A percentile compares a stretch with the other conserved stretches of the same genome.
These are phyloP conservation scores for Artomyces pyxidatus DNA, from an alignment of 768 basidiomycete genomes.

Conservation along the genomic window DNA sequence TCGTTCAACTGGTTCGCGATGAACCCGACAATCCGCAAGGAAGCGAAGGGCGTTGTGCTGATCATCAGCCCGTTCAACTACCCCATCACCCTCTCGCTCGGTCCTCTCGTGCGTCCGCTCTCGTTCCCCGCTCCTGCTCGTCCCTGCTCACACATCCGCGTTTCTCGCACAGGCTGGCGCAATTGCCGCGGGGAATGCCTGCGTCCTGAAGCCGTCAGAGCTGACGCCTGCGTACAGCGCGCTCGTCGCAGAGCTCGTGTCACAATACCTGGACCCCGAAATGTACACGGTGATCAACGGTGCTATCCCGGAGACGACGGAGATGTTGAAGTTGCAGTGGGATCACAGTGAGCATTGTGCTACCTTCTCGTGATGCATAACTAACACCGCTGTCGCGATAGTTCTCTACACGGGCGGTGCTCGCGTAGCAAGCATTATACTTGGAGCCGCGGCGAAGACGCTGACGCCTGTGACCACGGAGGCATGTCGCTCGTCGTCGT, in stretches of 20 bases:
- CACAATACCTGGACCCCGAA: constrained; percentile 24
- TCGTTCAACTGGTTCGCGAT: constrained; percentile 47
- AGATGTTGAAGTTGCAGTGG: constrained; percentile 53
- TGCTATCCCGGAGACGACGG: constrained; percentile 20
- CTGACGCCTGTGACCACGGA: constrained; percentile 59
- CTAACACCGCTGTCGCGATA: constrained; percentile 19
- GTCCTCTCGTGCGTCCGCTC: neutral
- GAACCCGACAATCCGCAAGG: constrained; percentile 59
- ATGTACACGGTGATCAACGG: constrained; percentile 23
- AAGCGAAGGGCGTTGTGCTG: constrained; percentile 60
- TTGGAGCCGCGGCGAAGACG: constrained; percentile 65
- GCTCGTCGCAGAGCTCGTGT: constrained; percentile 15
- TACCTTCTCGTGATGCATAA: neutral
- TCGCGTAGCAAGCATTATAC: constrained; percentile 56
- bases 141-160: neutral
- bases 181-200: constrained; percentile 27
- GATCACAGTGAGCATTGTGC: constrained; percentile 36
- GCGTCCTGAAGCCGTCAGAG: constrained; percentile 27
- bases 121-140: neutral
- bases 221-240: constrained; percentile 16
- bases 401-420: constrained; percentile 54
- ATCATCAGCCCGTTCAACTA: constrained; percentile 70
- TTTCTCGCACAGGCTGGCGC: constrained; percentile 26
- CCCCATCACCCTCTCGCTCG: constrained; percentile 39
- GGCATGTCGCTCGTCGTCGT: constrained; percentile 19